phyloP scores from a whole-genome alignment of 257 asterid genomes.

The Plantago ovata region DNA sequence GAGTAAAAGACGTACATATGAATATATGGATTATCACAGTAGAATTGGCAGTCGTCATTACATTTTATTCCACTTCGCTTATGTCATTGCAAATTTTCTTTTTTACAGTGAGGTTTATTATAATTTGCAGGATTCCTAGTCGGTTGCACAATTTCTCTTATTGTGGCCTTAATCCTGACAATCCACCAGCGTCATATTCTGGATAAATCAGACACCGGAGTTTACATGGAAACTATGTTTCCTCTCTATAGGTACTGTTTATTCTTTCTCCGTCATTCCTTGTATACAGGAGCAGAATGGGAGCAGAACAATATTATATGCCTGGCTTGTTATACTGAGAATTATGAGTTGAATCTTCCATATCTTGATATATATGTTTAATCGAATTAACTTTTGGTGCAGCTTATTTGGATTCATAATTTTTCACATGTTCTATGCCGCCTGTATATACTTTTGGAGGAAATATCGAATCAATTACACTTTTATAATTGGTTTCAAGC shows the following conservation, averaged over 20 bases:
- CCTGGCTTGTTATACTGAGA: too few relatives aligned
- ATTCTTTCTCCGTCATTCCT: neutral
- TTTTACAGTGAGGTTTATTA: neutral
- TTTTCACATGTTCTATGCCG: constrained; percentile 48
- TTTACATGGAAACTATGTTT: constrained; percentile 58
- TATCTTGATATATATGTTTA: neutral
- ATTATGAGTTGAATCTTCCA: too few relatives aligned
- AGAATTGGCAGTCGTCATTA: too few relatives aligned
- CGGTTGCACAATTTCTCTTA: constrained; percentile 32
- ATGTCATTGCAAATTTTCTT: too few relatives aligned
- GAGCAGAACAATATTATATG: too few relatives aligned
- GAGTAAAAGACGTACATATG: neutral
- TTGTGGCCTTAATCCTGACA: constrained; percentile 21
- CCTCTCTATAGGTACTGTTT: constrained; percentile 56
- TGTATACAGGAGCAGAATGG: neutral
- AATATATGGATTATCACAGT: too few relatives aligned
- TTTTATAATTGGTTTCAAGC: constrained; percentile 47
- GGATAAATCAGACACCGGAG: constrained; percentile 28
- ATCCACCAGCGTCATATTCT: constrained; percentile 32
- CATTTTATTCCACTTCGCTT: too few relatives aligned
- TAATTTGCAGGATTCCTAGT: constrained; percentile 25
- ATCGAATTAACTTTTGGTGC: constrained; percentile 15
- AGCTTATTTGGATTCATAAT: constrained; percentile 57
- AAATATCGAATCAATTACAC: constrained; percentile 40
- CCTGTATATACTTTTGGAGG: constrained; percentile 45